Base-by-base conservation (phyloP, 352 stramenopile species). In the Pythium rhizo-oryzae region DNA sequence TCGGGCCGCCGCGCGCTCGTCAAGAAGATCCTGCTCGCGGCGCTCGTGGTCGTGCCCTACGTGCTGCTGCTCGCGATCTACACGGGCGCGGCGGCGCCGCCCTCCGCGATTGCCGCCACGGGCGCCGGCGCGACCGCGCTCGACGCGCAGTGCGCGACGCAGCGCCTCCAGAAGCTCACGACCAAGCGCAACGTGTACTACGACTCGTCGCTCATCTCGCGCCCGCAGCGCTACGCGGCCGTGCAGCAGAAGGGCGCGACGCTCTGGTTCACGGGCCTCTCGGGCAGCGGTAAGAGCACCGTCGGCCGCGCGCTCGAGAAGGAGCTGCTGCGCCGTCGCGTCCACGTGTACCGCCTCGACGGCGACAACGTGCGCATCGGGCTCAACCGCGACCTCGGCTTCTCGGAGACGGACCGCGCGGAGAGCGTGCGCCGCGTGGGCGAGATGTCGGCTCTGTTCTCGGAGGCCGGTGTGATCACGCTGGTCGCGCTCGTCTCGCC, bases 361-460 rank as follows among this genome's bases (percentile, higher is more conserved):
- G 97, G 97, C 30, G 97, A 99, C 81, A 99, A 99, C 77, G 93
- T 99, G 44, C 91, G 97, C 58, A 99, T 98, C 8, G 97, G 97
- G 12, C 75, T 99, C 21, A 99, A 99, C 79, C 93, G 96, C 39
- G 97, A 99, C 76, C 83, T 99, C 37, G 81, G 90, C 47, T 99
- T 99, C 75, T 94, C 88, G 2, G 95, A 97, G 59, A 93, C 84
- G 0, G 97, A 99, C 79, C 90, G 97, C 11, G 96, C 94, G 3
- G 97, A 99, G 72, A 97, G 83, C 28, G 96, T 99, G 11, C 91
- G 97, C n/a, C 89, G 97, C 8, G 98, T 99, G 15, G 97, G 97
- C 7, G 97, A 99, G 72, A 94, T 99, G 67, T 86, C 97, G 0
- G 97, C 94, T 25, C 84, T 99, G 2, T 99, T 99, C 76, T 92